Conservation (phyloP, 192 early-diverging fungal genomes). For the Coemansia sp. region DNA sequence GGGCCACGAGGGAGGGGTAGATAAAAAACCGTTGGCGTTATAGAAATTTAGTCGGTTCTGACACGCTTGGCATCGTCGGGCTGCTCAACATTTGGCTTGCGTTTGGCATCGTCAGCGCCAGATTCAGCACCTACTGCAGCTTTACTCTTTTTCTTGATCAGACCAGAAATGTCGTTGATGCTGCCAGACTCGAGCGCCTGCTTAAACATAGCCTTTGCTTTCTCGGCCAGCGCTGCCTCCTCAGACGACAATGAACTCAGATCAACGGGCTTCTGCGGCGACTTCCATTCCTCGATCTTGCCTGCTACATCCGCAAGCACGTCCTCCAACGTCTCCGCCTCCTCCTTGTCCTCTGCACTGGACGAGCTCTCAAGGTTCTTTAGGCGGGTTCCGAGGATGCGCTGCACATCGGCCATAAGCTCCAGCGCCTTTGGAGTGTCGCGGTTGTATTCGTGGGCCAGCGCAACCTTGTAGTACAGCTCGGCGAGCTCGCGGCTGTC, state of each 20-base stretch:
- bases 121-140: background rate
- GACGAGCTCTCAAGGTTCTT: constrained; percentile 9
- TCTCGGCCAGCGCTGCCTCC: constrained; percentile 38
- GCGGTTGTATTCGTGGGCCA: constrained; percentile 55
- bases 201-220: constrained; percentile 44
- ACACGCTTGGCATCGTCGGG: constrained; percentile 29
- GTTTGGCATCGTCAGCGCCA: constrained; percentile 13
- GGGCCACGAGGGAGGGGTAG: background rate
- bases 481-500: constrained; percentile 55
- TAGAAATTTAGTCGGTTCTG: constrained; percentile 15
- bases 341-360: constrained; percentile 19
- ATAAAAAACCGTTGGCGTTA: too few species aligned
- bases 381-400: constrained; percentile 38
- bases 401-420: constrained; percentile 49
- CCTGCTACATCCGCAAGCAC: constrained; percentile 43
- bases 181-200: constrained; percentile 47
- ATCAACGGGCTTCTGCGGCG: constrained; percentile 30
- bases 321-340: constrained; percentile 27
- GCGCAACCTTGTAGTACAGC: constrained; percentile 56
- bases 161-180: constrained; percentile 41
- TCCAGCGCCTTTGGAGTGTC: constrained; percentile 40
- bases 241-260: constrained; percentile 24
- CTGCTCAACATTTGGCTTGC: constrained; percentile 14
- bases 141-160: constrained; percentile 37
- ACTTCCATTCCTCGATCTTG: constrained; percentile 54